Evolutionary conservation across 225 moss, liverwort and hornwort species (phyloP).

Genomic region (Sphagnum tenellum): DNA sequence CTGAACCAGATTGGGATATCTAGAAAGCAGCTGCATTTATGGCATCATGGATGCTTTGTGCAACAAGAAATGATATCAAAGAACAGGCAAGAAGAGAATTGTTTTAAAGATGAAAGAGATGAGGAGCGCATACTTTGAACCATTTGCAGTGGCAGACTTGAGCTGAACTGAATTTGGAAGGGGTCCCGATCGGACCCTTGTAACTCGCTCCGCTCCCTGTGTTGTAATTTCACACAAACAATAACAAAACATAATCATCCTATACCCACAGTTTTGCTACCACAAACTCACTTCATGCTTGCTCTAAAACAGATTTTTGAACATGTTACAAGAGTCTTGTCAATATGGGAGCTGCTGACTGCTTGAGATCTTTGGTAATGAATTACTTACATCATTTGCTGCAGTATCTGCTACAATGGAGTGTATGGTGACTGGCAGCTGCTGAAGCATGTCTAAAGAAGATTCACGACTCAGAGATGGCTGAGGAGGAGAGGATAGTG

Average conservation of each 20-base stretch:
- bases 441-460: not conserved
- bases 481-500: conserved; percentile 1
- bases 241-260: no score
- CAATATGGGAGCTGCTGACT: not conserved
- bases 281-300: no score
- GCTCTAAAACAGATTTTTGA: no score
- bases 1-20: no score
- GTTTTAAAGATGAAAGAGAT: no score
- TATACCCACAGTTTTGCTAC: no score
- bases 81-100: no score
- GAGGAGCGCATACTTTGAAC: conserved; percentile 26
- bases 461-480: not conserved
- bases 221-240: not conserved
- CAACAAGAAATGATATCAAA: no score
- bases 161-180: conserved; percentile 44
- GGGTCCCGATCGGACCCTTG: conserved; percentile 59
- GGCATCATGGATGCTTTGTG: no score
- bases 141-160: conserved; percentile 31
- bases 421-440: conserved; percentile 36
- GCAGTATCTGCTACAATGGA: conserved; percentile 39
- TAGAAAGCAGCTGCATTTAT: no score
- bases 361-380: not conserved
- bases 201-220: conserved; percentile 52
- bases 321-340: no score
- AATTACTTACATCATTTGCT: conserved; percentile 39